Evolutionary conservation across 768 basidiomycete genomes (phyloP).

Genomic region (Amanita phalloides): DNA sequence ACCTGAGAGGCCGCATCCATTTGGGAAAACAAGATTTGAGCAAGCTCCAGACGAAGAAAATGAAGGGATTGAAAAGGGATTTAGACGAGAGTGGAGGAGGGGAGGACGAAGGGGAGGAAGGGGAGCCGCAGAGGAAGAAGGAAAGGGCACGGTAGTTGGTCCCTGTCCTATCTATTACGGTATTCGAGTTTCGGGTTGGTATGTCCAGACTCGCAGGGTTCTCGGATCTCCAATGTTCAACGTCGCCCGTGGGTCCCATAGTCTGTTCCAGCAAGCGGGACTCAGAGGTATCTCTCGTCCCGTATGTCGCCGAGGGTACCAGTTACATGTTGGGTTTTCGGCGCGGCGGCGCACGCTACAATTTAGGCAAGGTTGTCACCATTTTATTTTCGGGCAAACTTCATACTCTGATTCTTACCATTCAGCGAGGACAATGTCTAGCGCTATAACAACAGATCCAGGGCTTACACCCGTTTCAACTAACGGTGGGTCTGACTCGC

Average conservation of each 20-base stretch:
- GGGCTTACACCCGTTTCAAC: slow-evolving; percentile 2
- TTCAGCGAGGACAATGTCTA: slow-evolving; percentile 4
- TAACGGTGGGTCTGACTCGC: not conserved
- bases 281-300: not conserved
- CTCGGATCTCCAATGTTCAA: not conserved
- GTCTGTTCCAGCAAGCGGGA: not conserved
- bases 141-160: slow-evolving; percentile 4
- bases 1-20: slow-evolving; percentile 85
- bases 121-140: slow-evolving; percentile 6
- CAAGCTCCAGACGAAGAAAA: slow-evolving; percentile 86
- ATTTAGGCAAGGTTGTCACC: no score
- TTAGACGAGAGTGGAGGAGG: slow-evolving; percentile 13
- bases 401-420: not conserved
- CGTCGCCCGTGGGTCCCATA: not conserved
- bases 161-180: no score
- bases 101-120: slow-evolving; percentile 14
- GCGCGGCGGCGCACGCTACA: not conserved
- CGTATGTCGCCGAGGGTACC: not conserved
- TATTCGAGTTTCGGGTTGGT: not conserved
- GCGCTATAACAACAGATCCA: not conserved
- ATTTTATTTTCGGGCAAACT: slow-evolving; percentile 1
- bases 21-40: slow-evolving; percentile 80
- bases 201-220: not conserved
- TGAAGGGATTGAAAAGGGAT: slow-evolving; percentile 67
- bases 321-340: not conserved